These are phyloP conservation scores for Exophiala phaeomuriformis DNA, from an alignment of 2,329 filamentous ascomycete species.

Conservation along the genomic window DNA sequence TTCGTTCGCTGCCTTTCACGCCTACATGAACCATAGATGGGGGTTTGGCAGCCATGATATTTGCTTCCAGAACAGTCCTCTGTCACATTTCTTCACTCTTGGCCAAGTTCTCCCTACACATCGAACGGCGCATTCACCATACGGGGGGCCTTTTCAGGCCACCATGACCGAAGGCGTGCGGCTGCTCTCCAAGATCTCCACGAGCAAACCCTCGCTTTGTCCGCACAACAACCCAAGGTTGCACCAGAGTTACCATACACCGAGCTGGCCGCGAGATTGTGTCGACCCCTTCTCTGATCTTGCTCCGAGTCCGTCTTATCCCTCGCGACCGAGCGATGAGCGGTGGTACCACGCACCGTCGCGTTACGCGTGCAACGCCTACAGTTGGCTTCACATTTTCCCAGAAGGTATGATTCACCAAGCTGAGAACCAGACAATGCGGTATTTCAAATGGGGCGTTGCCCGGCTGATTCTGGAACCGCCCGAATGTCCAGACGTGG, in stretches of 20 bases:
- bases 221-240: conserved; percentile 11
- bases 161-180: conserved; percentile 80
- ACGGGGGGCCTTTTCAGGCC: conserved; percentile 83
- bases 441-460: conserved; percentile 98
- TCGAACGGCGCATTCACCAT: conserved; percentile 65
- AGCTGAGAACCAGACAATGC: conserved; percentile 59
- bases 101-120: conserved; percentile 90
- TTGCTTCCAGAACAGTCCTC: conserved; percentile 72
- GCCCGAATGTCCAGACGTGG: conserved; percentile 75
- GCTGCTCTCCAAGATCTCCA: conserved; percentile 59
- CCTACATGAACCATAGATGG: conserved; percentile 67
- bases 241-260: conserved; percentile 38
- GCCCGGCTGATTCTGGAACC: conserved; percentile 85
- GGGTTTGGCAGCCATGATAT: conserved; percentile 89
- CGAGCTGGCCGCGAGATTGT: conserved; percentile 43
- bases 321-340: conserved; percentile 52
- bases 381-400: conserved; percentile 90
- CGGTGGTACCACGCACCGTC: conserved; percentile 66
- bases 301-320: conserved; percentile 32
- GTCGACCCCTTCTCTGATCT: conserved; percentile 43
- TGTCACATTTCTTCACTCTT: conserved; percentile 70
- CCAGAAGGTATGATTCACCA: conserved; percentile 94
- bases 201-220: conserved; percentile 27
- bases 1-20: conserved; percentile 61
- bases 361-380: conserved; percentile 59